Evolutionary conservation across 1,139 yeast species (phyloP).

Genomic region (Saccharomyces hybrid): DNA sequence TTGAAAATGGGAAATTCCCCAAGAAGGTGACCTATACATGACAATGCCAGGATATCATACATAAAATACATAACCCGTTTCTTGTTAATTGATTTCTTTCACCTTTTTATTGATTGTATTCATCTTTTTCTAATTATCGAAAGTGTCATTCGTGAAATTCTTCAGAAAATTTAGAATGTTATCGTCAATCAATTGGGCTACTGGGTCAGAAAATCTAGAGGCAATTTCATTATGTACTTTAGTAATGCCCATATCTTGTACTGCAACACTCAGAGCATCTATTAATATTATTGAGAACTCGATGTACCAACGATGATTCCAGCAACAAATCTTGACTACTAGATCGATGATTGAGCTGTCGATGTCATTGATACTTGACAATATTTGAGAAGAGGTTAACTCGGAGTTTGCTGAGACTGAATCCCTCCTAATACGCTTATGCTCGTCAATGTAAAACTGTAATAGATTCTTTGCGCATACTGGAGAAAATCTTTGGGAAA

Average conservation of each 20-base stretch:
- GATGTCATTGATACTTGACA: constrained; percentile 42
- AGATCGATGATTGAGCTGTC: constrained; percentile 62
- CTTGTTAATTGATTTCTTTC: neutral
- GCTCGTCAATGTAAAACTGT: constrained; percentile 47
- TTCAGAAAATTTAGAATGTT: constrained; percentile 27
- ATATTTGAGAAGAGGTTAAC: constrained; percentile 31
- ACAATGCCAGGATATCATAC: neutral
- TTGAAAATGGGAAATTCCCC: neutral
- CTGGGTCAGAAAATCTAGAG: constrained; percentile 54
- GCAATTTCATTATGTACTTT: constrained; percentile 71
- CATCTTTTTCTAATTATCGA: constrained; percentile 15
- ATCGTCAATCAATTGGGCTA: constrained; percentile 30
- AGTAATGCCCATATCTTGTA: constrained; percentile 69
- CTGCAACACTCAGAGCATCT: constrained; percentile 49
- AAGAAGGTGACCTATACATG: neutral
- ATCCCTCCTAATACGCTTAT: constrained; percentile 24
- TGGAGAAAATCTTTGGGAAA: constrained; percentile 72
- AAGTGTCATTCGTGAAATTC: constrained; percentile 24
- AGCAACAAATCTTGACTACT: constrained; percentile 69
- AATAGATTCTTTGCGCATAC: constrained; percentile 71
- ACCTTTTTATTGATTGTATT: neutral
- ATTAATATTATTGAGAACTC: constrained; percentile 73
- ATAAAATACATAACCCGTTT: neutral
- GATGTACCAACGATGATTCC: constrained; percentile 97
- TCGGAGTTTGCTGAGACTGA: constrained; percentile 18